Conservation (phyloP, 2,329 filamentous ascomycete species). For the Xylaria sp. region DNA sequence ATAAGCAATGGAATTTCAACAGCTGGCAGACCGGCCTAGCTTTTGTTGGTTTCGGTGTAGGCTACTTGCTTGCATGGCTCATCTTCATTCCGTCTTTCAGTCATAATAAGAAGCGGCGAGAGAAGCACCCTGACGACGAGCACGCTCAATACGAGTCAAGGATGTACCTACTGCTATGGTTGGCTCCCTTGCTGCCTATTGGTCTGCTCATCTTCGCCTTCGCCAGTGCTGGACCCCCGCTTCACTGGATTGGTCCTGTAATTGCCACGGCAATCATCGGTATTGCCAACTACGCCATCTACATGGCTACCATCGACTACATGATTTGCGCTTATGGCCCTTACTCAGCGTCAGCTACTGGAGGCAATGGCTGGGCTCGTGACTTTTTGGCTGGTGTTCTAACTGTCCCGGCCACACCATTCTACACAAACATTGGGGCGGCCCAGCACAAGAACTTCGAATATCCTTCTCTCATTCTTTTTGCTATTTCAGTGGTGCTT, state of each 20-base stretch:
- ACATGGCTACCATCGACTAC: constrained; percentile 76
- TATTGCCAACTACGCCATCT: constrained; percentile 72
- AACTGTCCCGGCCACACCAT: constrained; percentile 69
- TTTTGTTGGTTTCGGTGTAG: constrained; percentile 61
- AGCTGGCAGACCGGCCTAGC: constrained; percentile 51
- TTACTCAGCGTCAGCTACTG: constrained; percentile 74
- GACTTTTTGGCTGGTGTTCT: constrained; percentile 74
- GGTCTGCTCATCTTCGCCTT: constrained; percentile 74
- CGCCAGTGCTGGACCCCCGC: constrained; percentile 63
- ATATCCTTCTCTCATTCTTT: not conserved
- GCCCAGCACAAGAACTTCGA: not conserved
- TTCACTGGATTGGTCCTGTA: constrained; percentile 73
- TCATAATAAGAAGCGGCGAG: constrained; percentile 58
- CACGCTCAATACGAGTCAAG: constrained; percentile 71
- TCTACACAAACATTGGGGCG: constrained; percentile 64
- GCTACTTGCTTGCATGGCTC: constrained; percentile 69
- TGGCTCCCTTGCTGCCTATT: constrained; percentile 67
- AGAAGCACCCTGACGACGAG: constrained; percentile 59
- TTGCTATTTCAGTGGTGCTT: constrained; percentile 61
- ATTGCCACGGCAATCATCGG: constrained; percentile 70
- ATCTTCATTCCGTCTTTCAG: constrained; percentile 65
- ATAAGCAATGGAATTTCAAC: constrained; percentile 69
- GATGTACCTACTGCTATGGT: constrained; percentile 69
- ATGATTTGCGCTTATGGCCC: constrained; percentile 75
- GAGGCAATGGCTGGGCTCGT: constrained; percentile 73